Percentiles rank a stretch among this genome's conserved stretches.
Evolutionary conservation across 176 grass and related monocot species (phyloP).

Genomic region (Otatea glauca): DNA sequence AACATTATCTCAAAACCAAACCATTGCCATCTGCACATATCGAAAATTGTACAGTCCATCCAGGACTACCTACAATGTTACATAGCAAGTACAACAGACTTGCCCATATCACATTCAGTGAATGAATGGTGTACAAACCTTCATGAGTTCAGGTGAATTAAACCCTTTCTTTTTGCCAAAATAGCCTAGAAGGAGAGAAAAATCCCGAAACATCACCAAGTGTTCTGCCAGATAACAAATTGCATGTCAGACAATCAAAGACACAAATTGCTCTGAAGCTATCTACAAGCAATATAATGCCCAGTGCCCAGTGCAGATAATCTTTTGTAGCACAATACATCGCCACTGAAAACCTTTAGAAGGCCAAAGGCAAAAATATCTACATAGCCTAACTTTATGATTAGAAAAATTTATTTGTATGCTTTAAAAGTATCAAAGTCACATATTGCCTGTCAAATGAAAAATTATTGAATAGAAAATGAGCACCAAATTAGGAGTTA

Average conservation of each 20-base stretch:
- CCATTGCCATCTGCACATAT: no score
- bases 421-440: no score
- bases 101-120: not conserved
- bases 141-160: not conserved
- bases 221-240: not conserved
- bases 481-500: no score
- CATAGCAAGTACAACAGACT: no score
- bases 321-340: not conserved
- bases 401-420: no score
- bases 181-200: not conserved
- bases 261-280: not conserved
- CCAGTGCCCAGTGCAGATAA: not conserved
- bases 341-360: not conserved
- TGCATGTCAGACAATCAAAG: slow-evolving; percentile 26
- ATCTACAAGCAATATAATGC: not conserved
- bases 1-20: no score
- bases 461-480: no score
- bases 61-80: no score
- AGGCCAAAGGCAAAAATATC: not conserved
- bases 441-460: no score
- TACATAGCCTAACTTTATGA: not conserved
- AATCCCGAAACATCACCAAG: not conserved
- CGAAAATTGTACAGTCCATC: no score
- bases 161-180: not conserved
- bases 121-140: not conserved